phyloP scores from a whole-genome alignment of 2,329 filamentous ascomycete genomes.

The Botryotinia calthae region DNA sequence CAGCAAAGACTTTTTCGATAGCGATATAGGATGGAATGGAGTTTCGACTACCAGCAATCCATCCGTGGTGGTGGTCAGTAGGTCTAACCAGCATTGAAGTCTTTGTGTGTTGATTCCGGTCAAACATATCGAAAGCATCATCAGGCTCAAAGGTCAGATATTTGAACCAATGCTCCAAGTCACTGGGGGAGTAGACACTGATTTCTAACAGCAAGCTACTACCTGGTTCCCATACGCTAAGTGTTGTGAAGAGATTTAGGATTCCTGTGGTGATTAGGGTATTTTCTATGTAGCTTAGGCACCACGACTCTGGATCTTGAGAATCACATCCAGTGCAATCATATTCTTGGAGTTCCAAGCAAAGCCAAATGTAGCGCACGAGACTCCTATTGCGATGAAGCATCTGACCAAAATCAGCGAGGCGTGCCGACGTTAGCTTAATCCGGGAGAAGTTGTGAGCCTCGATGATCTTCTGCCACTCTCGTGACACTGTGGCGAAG shows the following conservation, averaged over 20 bases:
- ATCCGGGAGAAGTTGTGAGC: not conserved
- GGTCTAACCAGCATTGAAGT: not conserved
- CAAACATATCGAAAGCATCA: not conserved
- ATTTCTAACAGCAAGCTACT: not conserved
- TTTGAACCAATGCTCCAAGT: not conserved
- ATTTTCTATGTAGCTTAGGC: not conserved
- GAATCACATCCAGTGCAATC: not conserved
- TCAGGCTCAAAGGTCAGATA: not conserved
- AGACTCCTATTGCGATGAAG: not conserved
- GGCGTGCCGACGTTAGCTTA: not conserved
- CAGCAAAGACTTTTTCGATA: not conserved
- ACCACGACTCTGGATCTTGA: fast-evolving
- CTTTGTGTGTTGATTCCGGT: not conserved
- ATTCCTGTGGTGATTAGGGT: not conserved
- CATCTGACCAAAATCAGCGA: not conserved
- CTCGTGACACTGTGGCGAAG: not conserved
- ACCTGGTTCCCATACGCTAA: not conserved
- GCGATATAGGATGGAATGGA: not conserved
- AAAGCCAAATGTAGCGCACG: not conserved
- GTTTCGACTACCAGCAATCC: not conserved
- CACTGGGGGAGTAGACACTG: not conserved
- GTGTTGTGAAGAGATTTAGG: not conserved
- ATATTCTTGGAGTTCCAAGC: not conserved
- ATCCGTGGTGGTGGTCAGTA: not conserved
- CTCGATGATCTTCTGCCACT: not conserved